Base-by-base conservation (phyloP, 441 rosid genomes). In the Aleurites moluccanus region DNA sequence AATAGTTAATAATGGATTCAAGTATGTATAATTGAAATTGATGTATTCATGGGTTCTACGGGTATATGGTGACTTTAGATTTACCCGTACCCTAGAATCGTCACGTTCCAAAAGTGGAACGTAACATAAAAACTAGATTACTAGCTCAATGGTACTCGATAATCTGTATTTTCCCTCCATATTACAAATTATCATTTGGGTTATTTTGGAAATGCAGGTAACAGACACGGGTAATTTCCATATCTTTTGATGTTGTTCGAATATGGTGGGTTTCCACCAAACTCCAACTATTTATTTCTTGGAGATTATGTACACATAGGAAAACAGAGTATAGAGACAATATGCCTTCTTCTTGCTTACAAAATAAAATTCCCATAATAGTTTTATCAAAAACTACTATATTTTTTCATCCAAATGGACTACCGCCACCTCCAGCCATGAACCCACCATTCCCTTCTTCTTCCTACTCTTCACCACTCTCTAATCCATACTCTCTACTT, bases 261-360 rank as follows among this genome's bases (percentile, higher is more conserved):
- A 72, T 90, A 89, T 21, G 98, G 98, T 23, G 93, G 97, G 49
- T 93, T 88, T 75, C 98, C 98, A 80, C 95, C 98, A 2, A 83
- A 64, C 74, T 92, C 98, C 67, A 92, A 86, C 72, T 92, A 92
- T 74, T 82, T 92, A 3, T 92, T 92, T 72, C 76, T 92, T 0
- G 98, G 98, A 67, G 98, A 92, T 86, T 92, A 91, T 44, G 98
- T 92, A 45, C 96, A 92, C 77, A 82, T 96, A 68, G 98, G 98
- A 75, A 92, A 91, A 83, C 98, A 92, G 76, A 88, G 91, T 84
- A 82, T 92, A 80, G 97, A 92, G 82, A 91, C 96, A 0, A 91
- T 92, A 78, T 89, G 96, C 82, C 93, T 92, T 71, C 81, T 92
- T 30, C 91, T 92, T 40, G 93, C 98, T 49, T 92, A 91, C 81